These are phyloP conservation scores for Myxozyma nipponensis DNA, from an alignment of 805 yeast species.

Conservation along the genomic window DNA sequence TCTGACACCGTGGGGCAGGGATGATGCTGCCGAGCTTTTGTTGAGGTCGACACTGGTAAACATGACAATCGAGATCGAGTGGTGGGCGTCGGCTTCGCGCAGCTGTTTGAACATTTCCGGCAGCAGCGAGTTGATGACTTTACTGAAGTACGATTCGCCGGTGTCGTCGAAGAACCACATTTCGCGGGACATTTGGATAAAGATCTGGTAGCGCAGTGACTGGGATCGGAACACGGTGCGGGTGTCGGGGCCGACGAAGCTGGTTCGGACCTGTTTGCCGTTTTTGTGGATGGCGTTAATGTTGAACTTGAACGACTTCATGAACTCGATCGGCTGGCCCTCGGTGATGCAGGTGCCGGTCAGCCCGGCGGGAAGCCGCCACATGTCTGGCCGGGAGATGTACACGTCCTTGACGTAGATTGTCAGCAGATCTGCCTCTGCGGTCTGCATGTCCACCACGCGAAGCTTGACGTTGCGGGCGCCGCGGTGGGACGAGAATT, in stretches of 20 bases:
- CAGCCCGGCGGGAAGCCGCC: conserved; percentile 67
- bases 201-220: conserved; percentile 74
- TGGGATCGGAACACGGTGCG: conserved; percentile 86
- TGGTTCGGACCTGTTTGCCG: conserved; percentile 23
- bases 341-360: conserved; percentile 61
- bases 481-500: conserved; percentile 17
- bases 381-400: conserved; percentile 87
- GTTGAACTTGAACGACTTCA: conserved; percentile 58
- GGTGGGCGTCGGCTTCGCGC: conserved; percentile 85
- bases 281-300: conserved; percentile 50
- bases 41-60: conserved; percentile 62
- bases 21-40: conserved; percentile 4
- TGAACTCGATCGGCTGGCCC: conserved; percentile 60
- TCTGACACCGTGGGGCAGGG: conserved; percentile 64
- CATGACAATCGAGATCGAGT: conserved; percentile 79
- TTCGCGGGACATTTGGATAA: conserved; percentile 86
- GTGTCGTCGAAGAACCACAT: conserved; percentile 98
- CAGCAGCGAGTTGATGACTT: conserved; percentile 83
- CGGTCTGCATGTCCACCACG: conserved; percentile 11
- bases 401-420: conserved; percentile 74
- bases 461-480: conserved; percentile 18
- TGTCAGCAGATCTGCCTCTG: conserved; percentile 70
- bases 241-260: conserved; percentile 44
- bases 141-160: conserved; percentile 91
- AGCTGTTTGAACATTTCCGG: conserved; percentile 86